Percentiles rank a stretch among this genome's conserved stretches.
These are phyloP conservation scores for Sanguinoderma infundibulare DNA, from an alignment of 1,284 basidiomycete genomes.

Conservation along the genomic window DNA sequence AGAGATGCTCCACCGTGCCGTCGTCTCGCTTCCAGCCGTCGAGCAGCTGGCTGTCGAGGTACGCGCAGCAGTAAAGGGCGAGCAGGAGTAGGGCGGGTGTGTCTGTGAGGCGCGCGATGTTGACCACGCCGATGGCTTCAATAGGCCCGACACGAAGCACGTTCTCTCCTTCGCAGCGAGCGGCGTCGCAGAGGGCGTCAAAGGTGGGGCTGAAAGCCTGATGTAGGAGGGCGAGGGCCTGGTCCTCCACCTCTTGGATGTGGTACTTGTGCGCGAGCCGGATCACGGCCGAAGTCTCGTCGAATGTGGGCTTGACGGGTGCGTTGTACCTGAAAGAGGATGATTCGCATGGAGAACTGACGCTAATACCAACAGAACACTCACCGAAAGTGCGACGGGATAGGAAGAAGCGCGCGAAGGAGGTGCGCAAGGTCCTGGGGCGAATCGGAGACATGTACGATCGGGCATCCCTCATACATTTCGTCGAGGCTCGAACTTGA, in stretches of 20 bases:
- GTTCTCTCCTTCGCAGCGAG: too few species aligned
- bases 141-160: too few species aligned
- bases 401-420: not conserved
- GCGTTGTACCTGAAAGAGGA: too few species aligned
- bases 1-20: conserved; percentile 3
- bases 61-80: conserved; percentile 11
- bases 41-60: not conserved
- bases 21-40: conserved; percentile 12
- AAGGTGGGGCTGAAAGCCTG: too few species aligned
- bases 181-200: too few species aligned
- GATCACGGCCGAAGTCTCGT: not conserved
- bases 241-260: not conserved
- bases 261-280: conserved; percentile 19
- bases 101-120: conserved; percentile 10
- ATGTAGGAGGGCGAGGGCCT: not conserved
- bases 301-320: not conserved
- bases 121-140: conserved; percentile 4
- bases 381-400: not conserved
- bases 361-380: not conserved
- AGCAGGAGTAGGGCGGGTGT: conserved; percentile 5
- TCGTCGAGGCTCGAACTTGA: conserved; percentile 11
- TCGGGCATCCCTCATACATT: conserved; percentile 15
- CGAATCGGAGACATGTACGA: conserved; percentile 20
- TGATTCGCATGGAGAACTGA: not conserved
- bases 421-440: not conserved